phyloP scores from a whole-genome alignment of 2,329 filamentous ascomycete genomes.

The Pyrenophora seminiperda region DNA sequence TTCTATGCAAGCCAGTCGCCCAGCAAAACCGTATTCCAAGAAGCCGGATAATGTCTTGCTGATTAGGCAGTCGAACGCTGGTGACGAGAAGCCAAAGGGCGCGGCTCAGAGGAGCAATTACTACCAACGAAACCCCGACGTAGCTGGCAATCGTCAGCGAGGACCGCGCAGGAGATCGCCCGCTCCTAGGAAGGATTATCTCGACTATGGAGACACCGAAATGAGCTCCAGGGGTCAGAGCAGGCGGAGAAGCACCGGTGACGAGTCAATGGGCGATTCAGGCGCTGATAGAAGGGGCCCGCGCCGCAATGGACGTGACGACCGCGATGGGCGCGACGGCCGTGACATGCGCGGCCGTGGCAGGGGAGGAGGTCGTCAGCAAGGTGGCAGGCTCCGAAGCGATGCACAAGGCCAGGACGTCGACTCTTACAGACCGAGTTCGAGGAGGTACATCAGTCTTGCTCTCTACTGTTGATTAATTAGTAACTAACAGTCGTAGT shows the following conservation, averaged over 20 bases:
- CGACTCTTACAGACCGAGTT: conserved; percentile 41
- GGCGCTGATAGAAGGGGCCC: conserved; percentile 32
- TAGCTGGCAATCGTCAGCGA: conserved; percentile 66
- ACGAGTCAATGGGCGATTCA: conserved; percentile 78
- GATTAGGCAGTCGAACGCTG: conserved; percentile 73
- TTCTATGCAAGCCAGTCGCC: conserved; percentile 65
- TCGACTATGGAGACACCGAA: conserved; percentile 41
- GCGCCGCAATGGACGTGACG: conserved; percentile 29
- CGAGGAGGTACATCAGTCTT: conserved; percentile 25
- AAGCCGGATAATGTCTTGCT: conserved; percentile 72
- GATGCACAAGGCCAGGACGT: conserved; percentile 26
- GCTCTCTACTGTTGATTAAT: background rate
- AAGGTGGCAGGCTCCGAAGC: conserved; percentile 19
- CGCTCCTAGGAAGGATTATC: conserved; percentile 26
- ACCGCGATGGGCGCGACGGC: conserved; percentile 23
- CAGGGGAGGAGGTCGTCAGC: conserved; percentile 17
- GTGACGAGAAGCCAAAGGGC: conserved; percentile 79
- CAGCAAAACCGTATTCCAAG: conserved; percentile 68
- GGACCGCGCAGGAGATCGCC: conserved; percentile 59
- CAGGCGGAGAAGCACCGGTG: conserved; percentile 57
- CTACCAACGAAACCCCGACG: conserved; percentile 89
- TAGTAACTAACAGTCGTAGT: conserved; percentile 19
- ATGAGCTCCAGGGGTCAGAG: conserved; percentile 22
- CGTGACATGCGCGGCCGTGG: conserved; percentile 24
- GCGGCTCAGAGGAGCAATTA: conserved; percentile 84